Percentiles rank a stretch among this genome's conserved stretches.
Evolutionary conservation across 345 rosid species (phyloP).

Genomic region (Trapa incisa): DNA sequence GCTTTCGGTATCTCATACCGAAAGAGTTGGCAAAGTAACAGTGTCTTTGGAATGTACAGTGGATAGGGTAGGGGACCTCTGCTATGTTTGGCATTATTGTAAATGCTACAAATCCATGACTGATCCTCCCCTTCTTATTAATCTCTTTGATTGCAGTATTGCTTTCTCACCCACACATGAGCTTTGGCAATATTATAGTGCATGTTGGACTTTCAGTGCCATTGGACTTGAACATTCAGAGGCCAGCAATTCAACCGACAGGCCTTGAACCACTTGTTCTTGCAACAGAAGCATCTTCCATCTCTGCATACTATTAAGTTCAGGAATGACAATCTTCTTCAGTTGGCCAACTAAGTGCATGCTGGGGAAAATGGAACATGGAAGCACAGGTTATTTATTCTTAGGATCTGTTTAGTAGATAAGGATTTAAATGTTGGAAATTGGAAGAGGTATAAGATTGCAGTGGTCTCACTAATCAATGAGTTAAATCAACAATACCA

Average conservation of each 20-base stretch:
- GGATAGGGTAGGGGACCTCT: neutral
- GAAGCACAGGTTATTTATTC: too few relatives aligned
- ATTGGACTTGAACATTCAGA: too few relatives aligned
- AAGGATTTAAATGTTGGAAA: neutral
- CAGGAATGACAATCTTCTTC: neutral
- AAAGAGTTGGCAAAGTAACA: conserved; percentile 61
- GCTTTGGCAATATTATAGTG: too few relatives aligned
- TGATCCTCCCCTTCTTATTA: neutral
- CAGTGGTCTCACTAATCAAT: neutral
- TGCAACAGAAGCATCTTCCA: neutral
- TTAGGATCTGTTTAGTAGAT: too few relatives aligned
- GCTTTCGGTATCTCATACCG: conserved; percentile 72
- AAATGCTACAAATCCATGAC: conserved; percentile 2
- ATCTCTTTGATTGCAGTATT: neutral
- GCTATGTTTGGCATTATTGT: neutral
- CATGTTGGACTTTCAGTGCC: too few relatives aligned
- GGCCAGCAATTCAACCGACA: neutral
- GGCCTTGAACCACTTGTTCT: neutral
- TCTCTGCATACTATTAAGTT: neutral
- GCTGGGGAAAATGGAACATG: neutral
- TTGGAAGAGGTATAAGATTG: neutral
- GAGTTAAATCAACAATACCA: neutral
- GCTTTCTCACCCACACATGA: neutral
- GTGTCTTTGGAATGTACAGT: neutral
- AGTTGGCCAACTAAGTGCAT: neutral